Evolutionary conservation across 208 protist genomes (phyloP).

Genomic region (Trypanosomatidae sp.): DNA sequence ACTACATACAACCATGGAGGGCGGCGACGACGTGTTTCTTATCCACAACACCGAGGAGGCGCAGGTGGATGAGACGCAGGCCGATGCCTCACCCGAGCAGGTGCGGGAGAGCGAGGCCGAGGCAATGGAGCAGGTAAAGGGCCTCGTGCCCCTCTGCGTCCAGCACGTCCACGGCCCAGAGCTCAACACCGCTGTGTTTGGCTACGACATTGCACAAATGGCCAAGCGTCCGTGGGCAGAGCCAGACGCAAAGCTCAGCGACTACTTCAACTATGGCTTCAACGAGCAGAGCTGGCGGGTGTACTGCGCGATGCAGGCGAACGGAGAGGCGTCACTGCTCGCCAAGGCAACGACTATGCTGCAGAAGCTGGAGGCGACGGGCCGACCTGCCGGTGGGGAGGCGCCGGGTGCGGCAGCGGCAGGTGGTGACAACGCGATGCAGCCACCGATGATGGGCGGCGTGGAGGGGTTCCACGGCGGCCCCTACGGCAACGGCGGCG

Average conservation of each 20-base stretch:
- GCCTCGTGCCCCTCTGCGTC: slow-evolving; percentile 71
- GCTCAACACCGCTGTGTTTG: slow-evolving; percentile 73
- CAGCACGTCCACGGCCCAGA: slow-evolving; percentile 58
- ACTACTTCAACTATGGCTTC: slow-evolving; percentile 94
- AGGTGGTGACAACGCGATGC: background rate
- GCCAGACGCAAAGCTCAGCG: slow-evolving; percentile 71
- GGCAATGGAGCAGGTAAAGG: slow-evolving; percentile 36
- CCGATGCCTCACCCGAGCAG: background rate
- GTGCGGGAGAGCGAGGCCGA: slow-evolving; percentile 30
- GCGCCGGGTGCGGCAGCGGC: slow-evolving; percentile 7
- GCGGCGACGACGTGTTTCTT: slow-evolving; percentile 31
- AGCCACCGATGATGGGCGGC: slow-evolving; percentile 8
- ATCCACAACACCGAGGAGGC: slow-evolving; percentile 19
- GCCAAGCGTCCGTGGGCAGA: slow-evolving; percentile 73
- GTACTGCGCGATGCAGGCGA: slow-evolving; percentile 80
- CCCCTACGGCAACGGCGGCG: background rate
- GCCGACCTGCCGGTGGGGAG: slow-evolving; percentile 10
- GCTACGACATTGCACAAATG: slow-evolving; percentile 88
- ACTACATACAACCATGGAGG: no score
- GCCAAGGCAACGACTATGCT: slow-evolving; percentile 60
- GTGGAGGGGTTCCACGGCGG: no score
- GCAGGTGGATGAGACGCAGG: slow-evolving; percentile 14
- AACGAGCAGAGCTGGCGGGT: slow-evolving; percentile 85
- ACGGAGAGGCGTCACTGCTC: slow-evolving; percentile 61
- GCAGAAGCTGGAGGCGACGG: slow-evolving; percentile 41